Conservation (phyloP, 2,329 filamentous ascomycete genomes). For the Alternaria infectoria region DNA sequence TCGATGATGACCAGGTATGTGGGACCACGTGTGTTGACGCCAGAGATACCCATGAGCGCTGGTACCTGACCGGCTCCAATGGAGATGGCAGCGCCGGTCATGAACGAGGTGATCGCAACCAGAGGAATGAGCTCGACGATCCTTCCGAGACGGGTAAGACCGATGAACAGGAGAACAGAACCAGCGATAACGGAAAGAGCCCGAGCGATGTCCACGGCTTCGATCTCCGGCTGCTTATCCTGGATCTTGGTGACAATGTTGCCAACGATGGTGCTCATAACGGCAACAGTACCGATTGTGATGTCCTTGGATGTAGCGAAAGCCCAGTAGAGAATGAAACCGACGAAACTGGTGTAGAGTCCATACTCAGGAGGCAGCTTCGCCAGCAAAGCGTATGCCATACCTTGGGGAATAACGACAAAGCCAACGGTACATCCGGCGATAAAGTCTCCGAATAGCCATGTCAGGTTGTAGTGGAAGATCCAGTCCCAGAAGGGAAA, state of each 20-base stretch:
- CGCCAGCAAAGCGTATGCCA: conserved; percentile 91
- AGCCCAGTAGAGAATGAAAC: conserved; percentile 93
- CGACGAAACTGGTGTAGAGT: conserved; percentile 95
- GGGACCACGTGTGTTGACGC: conserved; percentile 75
- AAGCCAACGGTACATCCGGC: conserved; percentile 79
- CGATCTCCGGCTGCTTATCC: conserved; percentile 54
- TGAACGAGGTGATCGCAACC: conserved; percentile 90
- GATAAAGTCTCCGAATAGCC: conserved; percentile 86
- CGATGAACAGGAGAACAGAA: conserved; percentile 78
- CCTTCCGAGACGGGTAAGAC: conserved; percentile 81
- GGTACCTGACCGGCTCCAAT: conserved; percentile 87
- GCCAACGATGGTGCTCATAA: conserved; percentile 90
- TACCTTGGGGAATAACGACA: conserved; percentile 92
- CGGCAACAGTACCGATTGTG: conserved; percentile 96
- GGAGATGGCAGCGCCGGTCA: conserved; percentile 94
- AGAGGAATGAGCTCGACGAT: conserved; percentile 94
- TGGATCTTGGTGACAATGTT: conserved; percentile 72
- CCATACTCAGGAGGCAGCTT: conserved; percentile 82
- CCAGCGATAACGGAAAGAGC: conserved; percentile 81
- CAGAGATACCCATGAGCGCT: conserved; percentile 77
- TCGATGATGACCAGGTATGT: conserved; percentile 89
- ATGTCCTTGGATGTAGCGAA: conserved; percentile 99
- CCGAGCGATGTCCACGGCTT: conserved; percentile 69
- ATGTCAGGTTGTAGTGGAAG: conserved; percentile 83
- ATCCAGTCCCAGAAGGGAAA: conserved; percentile 96